Evolutionary conservation across 2,329 filamentous ascomycete genomes (phyloP), one percentile per base, ranked within the genome.

Genomic region (Akanthomyces dipterigenus): DNA sequence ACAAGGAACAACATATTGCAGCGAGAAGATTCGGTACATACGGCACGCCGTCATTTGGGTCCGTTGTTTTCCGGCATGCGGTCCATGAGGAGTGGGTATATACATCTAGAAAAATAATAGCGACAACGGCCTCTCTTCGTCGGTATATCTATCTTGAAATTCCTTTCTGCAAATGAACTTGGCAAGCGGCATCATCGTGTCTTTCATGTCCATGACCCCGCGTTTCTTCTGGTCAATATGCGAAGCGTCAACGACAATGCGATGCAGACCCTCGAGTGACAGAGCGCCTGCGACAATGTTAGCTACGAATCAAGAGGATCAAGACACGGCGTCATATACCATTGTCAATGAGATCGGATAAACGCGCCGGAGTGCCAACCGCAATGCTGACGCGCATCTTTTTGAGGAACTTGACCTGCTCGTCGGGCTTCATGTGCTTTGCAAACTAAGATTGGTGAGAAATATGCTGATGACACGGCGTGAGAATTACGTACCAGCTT

Each of bases 151-250:
- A 55, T 86, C 85, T 72, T 86, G 88, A 67, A 97, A 82, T 68
- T 90, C 87, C 18, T 84, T 77, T 60, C 86, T 81, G 38, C 87
- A 83, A 55, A 99, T 77, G 71, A 96, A 85, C 64, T 85, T 83
- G 50, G 91, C 83, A 53, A 98, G 81, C 7, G 91, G 90, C 69
- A 92, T 81, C 77, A 93, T 88, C 0, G 91, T 91, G 64, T 99
- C 95, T 73, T 90, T 91, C 91, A 98, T 97, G 70, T 98, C 95
- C 73, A 96, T 85, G 65, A 99, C 85, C 0, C 92, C 91, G 51
- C 93, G 83, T 80, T 96, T 96, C 82, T 99, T 99, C 74, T 90
- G 86, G 75, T 99, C 93, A 66, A 97, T 90, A 71, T 96, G 88
- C 8, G 92, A 96, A 16, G 90, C 91, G 75, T 99, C 95, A 36